A percentile compares a stretch with the other conserved stretches of the same genome.
These are phyloP conservation scores for Neopestalotiopsis clavispora DNA, from an alignment of 2,329 filamentous ascomycete genomes.

Conservation along the genomic window DNA sequence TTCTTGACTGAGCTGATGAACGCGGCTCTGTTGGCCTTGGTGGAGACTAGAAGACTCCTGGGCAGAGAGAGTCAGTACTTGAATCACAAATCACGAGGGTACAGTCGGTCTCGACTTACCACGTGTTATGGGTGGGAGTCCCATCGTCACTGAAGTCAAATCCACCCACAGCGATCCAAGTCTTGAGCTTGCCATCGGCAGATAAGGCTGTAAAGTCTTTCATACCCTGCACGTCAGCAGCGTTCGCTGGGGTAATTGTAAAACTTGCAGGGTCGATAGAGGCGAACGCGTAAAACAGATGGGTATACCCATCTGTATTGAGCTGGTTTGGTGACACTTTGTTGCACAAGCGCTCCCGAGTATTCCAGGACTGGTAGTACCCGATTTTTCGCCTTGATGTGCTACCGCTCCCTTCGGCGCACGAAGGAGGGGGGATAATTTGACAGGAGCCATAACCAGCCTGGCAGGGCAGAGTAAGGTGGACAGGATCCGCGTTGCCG, in stretches of 20 bases:
- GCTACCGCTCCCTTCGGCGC: conserved; percentile 12
- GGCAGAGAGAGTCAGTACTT: neutral
- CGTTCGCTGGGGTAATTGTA: conserved; percentile 24
- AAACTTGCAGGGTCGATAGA: conserved; percentile 37
- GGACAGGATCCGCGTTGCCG: conserved; percentile 8
- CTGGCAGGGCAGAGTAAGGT: neutral
- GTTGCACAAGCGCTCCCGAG: conserved; percentile 18
- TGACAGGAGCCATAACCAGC: conserved; percentile 9
- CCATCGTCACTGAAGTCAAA: conserved; percentile 45
- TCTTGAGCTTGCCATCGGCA: conserved; percentile 37
- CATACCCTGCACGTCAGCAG: conserved; percentile 27
- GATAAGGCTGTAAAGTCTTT: conserved; percentile 33
- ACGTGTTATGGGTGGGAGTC: conserved; percentile 29
- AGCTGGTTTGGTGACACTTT: conserved; percentile 18
- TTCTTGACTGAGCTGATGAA: conserved; percentile 42
- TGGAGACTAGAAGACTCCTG: conserved; percentile 24
- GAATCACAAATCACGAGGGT: neutral
- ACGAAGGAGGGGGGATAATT: conserved; percentile 1
- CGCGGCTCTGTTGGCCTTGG: conserved; percentile 29
- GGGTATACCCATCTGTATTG: conserved; percentile 20
- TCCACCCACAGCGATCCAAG: conserved; percentile 46
- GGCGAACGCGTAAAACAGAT: conserved; percentile 34
- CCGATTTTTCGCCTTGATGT: conserved; percentile 18
- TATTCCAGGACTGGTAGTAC: conserved; percentile 23
- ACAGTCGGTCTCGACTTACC: conserved; percentile 2